Evolutionary conservation across 2,329 filamentous ascomycete species (phyloP), one percentile per base, ranked within the genome.

Genomic region (Fragosphaeria purpurea): DNA sequence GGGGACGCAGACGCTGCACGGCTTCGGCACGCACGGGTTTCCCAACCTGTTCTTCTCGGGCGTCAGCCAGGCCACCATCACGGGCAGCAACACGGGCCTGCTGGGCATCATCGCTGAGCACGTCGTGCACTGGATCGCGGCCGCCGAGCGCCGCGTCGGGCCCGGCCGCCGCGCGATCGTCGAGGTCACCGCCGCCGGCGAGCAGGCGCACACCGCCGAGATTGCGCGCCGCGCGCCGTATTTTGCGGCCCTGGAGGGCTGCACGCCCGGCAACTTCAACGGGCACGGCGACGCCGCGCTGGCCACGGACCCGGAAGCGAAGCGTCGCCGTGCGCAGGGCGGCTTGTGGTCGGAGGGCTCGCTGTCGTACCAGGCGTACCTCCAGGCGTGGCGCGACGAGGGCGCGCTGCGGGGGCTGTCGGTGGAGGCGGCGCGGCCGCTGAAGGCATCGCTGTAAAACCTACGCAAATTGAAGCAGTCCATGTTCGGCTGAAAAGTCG

Each of bases 61-160:
- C 12, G 32, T 45, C 30, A 42, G 9, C 11, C 54, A 59, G 34
- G 32, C 50, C 2, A 50, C 42, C 11, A 32, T 37, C 4, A 53
- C 42, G n/a, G 47, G 48, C n/a, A 57, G 51, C 47, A 39, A 50
- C 30, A 48, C 43, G 0, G 34, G 37, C 48, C 45, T 76, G 7
- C 63, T 68, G 1, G 60, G 62, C 8, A 60, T 62, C 7, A 66
- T 77, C 34, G 70, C 69, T 1, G 56, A 64, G 12, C 55, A 55
- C 10, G 34, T 51, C 11, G 53, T 47, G 10, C 50, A 53, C 37
- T 46, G 52, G 11, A 12, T 54, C 7, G 10, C 49, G 13, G 45
- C 47, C 34, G 33, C 42, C 3, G 12, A 50, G 41, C 45, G 35
- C 4, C 45, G 52, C 7, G 52, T 42, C 3, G 47, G 46, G 1